Evolutionary conservation across 768 basidiomycete species (phyloP), one percentile per base, ranked within the genome.

Genomic region (Mrakia hoshinonis): DNA sequence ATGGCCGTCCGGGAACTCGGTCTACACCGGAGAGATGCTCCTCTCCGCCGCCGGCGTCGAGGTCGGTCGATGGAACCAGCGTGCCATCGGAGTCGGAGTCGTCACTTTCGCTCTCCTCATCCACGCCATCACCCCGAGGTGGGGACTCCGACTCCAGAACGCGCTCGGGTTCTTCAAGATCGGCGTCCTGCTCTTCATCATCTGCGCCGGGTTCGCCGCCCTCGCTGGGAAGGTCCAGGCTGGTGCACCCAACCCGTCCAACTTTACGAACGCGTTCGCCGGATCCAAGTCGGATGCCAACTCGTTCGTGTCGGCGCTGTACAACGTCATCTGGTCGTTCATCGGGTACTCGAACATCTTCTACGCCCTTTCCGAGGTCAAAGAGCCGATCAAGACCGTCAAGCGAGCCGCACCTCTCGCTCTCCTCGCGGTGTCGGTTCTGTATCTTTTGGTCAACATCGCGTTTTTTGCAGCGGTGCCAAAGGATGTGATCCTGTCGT

Each of bases 81-180:
- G 86, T 66, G 85, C 85, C 0, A 86, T 87, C 67, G 86, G 85
- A 4, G 77, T 87, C 1, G 86, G 81, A 77, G 84, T 86, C 83
- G 47, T 18, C 79, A 73, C 74, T 5, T 49, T 68, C 18, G 47
- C 20, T 29, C 47, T 77, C 22, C 24, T 77, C 24, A 47, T 72
- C 11, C 71, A 77, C 67, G 75, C 72, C 18, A 49, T 43, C 31
- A 48, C 39, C 6, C 64, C 73, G 4, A 73, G 72, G 34, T 77
- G 75, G 75, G 76, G 76, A 15, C 64, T 77, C 20, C 47, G 74
- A 10, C 73, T 77, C 11, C 69, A 64, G 47, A 87, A 86, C 75
- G 75, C 77, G 22, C 77, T 87, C 48, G 81, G 84, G 43, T 72
- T 84, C 31, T 85, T 86, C 81, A 87, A 87, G 75, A 82, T 84